Conservation (phyloP, 78 protist genomes). For the Salpingoeca rosetta region DNA sequence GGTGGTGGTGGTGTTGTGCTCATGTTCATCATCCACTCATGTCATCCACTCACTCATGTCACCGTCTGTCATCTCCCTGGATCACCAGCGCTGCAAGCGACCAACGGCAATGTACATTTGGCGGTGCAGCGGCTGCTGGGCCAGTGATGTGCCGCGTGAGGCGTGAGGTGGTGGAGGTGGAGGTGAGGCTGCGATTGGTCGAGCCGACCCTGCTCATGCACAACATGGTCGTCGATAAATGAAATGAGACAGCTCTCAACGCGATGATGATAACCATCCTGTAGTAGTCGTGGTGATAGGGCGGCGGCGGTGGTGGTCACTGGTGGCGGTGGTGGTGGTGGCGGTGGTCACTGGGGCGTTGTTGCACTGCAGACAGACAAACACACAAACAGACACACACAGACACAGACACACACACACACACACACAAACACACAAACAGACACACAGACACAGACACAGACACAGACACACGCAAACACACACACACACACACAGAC, state of each 20-base stretch:
- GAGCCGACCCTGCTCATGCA: background rate
- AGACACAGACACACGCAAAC: too few relatives aligned
- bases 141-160: background rate
- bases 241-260: too few relatives aligned
- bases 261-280: background rate
- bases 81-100: background rate
- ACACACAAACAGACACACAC: background rate
- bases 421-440: too few relatives aligned
- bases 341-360: background rate
- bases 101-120: slow-evolving; percentile 16
- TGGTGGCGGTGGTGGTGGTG: background rate
- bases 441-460: too few relatives aligned
- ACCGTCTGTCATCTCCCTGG: too few relatives aligned
- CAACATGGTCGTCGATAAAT: too few relatives aligned
- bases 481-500: too few relatives aligned
- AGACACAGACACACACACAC: too few relatives aligned
- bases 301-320: background rate
- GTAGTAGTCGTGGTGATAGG: background rate
- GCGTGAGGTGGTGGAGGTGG: background rate
- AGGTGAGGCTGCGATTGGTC: background rate
- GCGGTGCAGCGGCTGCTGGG: slow-evolving; percentile 14
- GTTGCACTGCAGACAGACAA: background rate
- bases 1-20: too few relatives aligned
- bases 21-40: too few relatives aligned
- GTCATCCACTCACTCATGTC: too few relatives aligned